Evolutionary conservation across 192 early-diverging fungal genomes (phyloP).

Genomic region (Glomus cerebriforme): DNA sequence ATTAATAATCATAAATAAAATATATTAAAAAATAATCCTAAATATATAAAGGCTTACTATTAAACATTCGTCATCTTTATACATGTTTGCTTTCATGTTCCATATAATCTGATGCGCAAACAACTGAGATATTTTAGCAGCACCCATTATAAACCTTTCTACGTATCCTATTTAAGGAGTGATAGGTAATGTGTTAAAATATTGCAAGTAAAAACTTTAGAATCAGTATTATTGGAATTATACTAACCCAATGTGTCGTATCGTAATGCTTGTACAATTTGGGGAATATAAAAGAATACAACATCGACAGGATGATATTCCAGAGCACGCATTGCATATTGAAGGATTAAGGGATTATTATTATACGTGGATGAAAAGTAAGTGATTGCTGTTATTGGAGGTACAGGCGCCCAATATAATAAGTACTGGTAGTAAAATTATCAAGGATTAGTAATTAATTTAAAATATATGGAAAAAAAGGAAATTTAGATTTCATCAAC

Average conservation of each 20-base stretch:
- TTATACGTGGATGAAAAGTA: conserved; percentile 74
- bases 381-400: conserved; percentile 86
- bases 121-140: conserved; percentile 89
- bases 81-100: conserved; percentile 99
- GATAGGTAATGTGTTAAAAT: neutral
- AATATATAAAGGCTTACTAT: conserved; percentile 22
- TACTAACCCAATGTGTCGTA: conserved; percentile 61
- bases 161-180: conserved; percentile 71
- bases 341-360: conserved; percentile 86
- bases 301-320: conserved; percentile 90
- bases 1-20: neutral
- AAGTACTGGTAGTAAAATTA: conserved; percentile 52
- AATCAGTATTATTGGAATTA: neutral
- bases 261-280: conserved; percentile 95
- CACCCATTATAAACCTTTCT: conserved; percentile 93
- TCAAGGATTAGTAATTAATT: neutral
- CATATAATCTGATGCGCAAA: conserved; percentile 99
- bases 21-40: conserved; percentile 1
- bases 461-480: neutral
- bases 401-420: conserved; percentile 86
- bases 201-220: neutral
- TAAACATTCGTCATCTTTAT: conserved; percentile 46
- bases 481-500: neutral
- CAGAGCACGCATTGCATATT: conserved; percentile 91
- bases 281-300: conserved; percentile 99